phyloP scores from a whole-genome alignment of 2,329 filamentous ascomycete genomes.

The Incumbomyces lentus region DNA sequence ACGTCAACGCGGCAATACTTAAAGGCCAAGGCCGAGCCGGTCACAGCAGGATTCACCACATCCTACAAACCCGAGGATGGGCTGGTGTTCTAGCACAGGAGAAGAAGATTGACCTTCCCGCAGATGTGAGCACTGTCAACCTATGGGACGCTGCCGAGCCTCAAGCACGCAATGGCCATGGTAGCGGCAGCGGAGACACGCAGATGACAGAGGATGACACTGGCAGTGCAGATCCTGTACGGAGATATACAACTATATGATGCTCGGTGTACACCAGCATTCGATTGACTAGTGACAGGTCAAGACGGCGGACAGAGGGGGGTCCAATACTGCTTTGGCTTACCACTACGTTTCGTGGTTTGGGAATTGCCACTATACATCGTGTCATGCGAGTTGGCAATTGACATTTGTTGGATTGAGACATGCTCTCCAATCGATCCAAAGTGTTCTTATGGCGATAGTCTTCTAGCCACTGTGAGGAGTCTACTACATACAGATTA shows the following conservation, averaged over 20 bases:
- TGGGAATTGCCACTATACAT: too few relatives aligned
- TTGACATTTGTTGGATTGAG: too few relatives aligned
- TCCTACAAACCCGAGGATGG: slow-evolving; percentile 78
- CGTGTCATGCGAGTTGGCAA: too few relatives aligned
- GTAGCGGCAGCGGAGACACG: slow-evolving; percentile 14
- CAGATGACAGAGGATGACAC: slow-evolving; percentile 18
- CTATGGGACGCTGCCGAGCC: slow-evolving; percentile 20
- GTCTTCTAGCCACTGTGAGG: too few relatives aligned
- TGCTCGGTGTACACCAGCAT: too few relatives aligned
- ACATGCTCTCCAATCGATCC: too few relatives aligned
- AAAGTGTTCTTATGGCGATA: too few relatives aligned
- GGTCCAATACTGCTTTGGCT: too few relatives aligned
- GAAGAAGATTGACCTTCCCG: slow-evolving; percentile 36
- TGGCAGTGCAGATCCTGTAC: not conserved
- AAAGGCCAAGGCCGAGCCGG: slow-evolving; percentile 59
- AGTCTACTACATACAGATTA: too few relatives aligned
- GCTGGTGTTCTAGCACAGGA: slow-evolving; percentile 53
- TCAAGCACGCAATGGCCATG: slow-evolving; percentile 12
- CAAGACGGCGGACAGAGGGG: too few relatives aligned
- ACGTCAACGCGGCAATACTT: slow-evolving; percentile 83
- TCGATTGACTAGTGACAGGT: too few relatives aligned
- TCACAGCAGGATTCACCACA: slow-evolving; percentile 70
- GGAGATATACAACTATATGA: not conserved
- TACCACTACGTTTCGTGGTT: too few relatives aligned
- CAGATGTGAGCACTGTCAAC: slow-evolving; percentile 32